Conservation (phyloP, 1,284 basidiomycete genomes). For the Cerioporus squamosus region DNA sequence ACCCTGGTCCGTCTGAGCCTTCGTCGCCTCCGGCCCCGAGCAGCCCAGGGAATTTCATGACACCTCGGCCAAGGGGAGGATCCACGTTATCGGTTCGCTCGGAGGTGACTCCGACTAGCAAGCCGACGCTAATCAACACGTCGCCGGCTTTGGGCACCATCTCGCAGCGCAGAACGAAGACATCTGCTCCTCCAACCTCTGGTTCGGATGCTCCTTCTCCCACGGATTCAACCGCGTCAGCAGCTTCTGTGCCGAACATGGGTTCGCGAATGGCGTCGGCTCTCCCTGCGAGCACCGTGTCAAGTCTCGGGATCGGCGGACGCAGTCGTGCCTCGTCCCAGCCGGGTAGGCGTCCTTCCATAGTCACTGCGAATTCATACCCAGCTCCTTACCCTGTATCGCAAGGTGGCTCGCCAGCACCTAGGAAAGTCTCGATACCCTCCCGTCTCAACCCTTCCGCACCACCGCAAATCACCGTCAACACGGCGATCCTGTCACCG, state of each 20-base stretch:
- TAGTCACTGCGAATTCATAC: constrained; percentile 33
- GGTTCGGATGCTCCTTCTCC: constrained; percentile 53
- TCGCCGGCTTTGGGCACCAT: constrained; percentile 70
- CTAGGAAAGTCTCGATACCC: constrained; percentile 64
- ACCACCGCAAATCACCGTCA: constrained; percentile 51
- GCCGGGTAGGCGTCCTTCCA: constrained; percentile 66
- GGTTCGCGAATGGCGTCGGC: constrained; percentile 44
- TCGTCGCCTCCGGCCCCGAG: constrained; percentile 25
- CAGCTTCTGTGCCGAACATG: constrained; percentile 45
- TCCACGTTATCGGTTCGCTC: constrained; percentile 52
- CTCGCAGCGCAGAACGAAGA: constrained; percentile 66
- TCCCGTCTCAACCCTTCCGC: constrained; percentile 57
- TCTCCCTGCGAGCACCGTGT: constrained; percentile 42
- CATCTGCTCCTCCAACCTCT: constrained; percentile 61
- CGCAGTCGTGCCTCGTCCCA: constrained; percentile 72
- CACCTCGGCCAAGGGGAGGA: constrained; percentile 55
- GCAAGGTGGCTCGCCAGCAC: constrained; percentile 40
- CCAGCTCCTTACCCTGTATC: constrained; percentile 34
- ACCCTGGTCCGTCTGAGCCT: constrained; percentile 9
- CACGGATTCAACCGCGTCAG: constrained; percentile 54
- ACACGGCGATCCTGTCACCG: constrained; percentile 54
- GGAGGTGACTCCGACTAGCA: constrained; percentile 37
- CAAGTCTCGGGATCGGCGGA: constrained; percentile 42
- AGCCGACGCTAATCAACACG: constrained; percentile 54
- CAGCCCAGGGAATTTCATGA: constrained; percentile 41